Base-by-base conservation (phyloP, 2,329 filamentous ascomycete species). In the Beauveria brongniartii region DNA sequence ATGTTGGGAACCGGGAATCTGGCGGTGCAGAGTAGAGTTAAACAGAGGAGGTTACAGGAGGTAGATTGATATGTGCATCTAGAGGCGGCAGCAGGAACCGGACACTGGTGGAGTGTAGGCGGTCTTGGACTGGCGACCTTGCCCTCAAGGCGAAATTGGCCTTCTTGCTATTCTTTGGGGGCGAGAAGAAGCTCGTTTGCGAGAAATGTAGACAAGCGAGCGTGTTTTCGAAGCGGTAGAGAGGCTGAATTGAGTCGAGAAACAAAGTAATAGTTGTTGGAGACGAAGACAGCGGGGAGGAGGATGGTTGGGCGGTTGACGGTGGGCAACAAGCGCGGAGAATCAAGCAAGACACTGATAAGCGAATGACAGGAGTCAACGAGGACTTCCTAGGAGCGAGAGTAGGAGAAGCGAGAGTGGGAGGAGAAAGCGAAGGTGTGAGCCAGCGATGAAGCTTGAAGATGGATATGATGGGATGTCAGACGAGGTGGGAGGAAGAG, bases 351-450 rank as follows among this genome's bases (percentile, higher is more conserved):
- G 77, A 77, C 73, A 78, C 74, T 74, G 71, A 73, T 75, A 77
- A 88, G 85, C 85, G 85, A 88, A 83, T 85, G 85, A 87, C 84
- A 86, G 84, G 85, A 87, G 84, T 80, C 85, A 77, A 81, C 84
- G 84, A 87, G 85, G 84, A 85, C 83, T 87, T 87, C 84, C 84
- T 84, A 82, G 73, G 71, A 71, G 70, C 56, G 61, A 60, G 46
- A 52, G 56, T 67, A 66, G 67, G 67, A 72, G 72, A 67, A 63
- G 67, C 68, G 68, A 69, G 73, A 71, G 47, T 47, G 41, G 58
- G 72, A 71, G 68, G 70, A 72, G 71, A 75, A 78, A 80, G 79
- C 78, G 79, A 82, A 75, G 74, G 80, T 82, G 14, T 50, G 34
- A 51, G 53, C 53, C 59, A 56, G 43, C 37, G 59, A 57, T 43